Conservation (phyloP, 768 basidiomycete species). For the Lentinula detonsa region DNA sequence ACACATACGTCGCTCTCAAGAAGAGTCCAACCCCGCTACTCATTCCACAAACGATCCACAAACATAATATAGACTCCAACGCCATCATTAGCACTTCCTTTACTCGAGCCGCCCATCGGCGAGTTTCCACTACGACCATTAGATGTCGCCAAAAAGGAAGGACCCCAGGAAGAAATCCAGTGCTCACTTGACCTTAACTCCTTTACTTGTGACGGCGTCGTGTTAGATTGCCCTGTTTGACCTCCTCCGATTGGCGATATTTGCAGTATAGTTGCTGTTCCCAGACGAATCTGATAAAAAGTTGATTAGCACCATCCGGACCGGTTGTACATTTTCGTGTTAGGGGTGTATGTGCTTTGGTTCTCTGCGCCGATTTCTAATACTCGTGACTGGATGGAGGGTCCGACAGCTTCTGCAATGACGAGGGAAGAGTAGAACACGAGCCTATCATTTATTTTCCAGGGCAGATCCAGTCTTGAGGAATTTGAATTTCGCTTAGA, state of each 20-base stretch:
- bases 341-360: slow-evolving; percentile 52
- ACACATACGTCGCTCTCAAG: not conserved
- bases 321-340: slow-evolving; percentile 57
- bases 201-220: slow-evolving; percentile 27
- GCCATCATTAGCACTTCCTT: not conserved
- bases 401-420: slow-evolving; percentile 65
- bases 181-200: slow-evolving; percentile 52
- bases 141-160: slow-evolving; percentile 47
- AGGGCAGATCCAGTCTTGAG: too few species aligned
- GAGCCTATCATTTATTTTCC: not conserved
- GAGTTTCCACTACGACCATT: slow-evolving; percentile 38
- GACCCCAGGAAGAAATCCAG: not conserved
- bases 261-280: slow-evolving; percentile 46
- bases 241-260: slow-evolving; percentile 42
- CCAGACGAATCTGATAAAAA: slow-evolving; percentile 58
- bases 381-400: slow-evolving; percentile 54
- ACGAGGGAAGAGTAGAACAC: slow-evolving; percentile 71
- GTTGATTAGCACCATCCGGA: slow-evolving; percentile 66
- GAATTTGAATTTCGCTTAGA: too few species aligned
- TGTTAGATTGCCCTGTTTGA: slow-evolving; percentile 26
- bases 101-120: slow-evolving; percentile 20
- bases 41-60: not conserved
- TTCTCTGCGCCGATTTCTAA: slow-evolving; percentile 54
- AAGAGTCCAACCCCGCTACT: not conserved
- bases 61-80: not conserved